Base-by-base conservation (phyloP, 2,329 filamentous ascomycete genomes). In the Neonectria sp. region DNA sequence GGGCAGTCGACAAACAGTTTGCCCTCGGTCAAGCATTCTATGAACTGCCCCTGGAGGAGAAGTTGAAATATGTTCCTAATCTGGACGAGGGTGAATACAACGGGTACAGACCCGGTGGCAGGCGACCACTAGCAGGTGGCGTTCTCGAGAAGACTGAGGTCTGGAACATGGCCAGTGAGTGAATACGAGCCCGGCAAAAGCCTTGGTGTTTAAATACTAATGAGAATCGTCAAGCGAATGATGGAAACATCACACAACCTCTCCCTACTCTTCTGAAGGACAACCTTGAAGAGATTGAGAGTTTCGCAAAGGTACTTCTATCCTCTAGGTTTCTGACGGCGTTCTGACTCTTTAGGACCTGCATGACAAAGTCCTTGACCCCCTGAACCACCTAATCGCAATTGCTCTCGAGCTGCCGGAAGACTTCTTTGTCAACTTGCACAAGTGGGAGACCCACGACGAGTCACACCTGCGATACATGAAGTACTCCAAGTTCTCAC, bases 401-500 rank as follows among this genome's bases (percentile, higher is more conserved):
- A 84, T 90, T 40, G 82, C 91, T 0, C 82, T 92, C 0, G 84
- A 92, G 71, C 80, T 92, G 0, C 87, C 88, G 0, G 84, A 88
- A 40, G 89, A 91, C 81, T 91, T 37, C 82, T 88, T 68, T 81
- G 84, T 21, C 80, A 87, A 70, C 0, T 17, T 78, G 8, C 90
- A 92, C 75, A 82, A 81, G 17, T 92, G 90, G 75, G 84, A 89
- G 2, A 81, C 84, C n/a, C 83, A 86, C 31, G 84, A 86, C 21
- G 88, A 91, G 67, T 87, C 88, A 27, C 88, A 91, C 64, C 81
- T 91, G n/a, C 84, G 90, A 3, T 91, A 90, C 75, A 91, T 91
- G 88, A 82, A 86, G 55, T 90, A 90, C 67, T 82, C 82, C 9
- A 83, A 84, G 0, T 85, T 88, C 40, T 83, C 80, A 0, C 75